Percentiles rank a stretch among this genome's conserved stretches.
Conservation (phyloP, 768 basidiomycete genomes). For the Strobilomyces echinocephalus region DNA sequence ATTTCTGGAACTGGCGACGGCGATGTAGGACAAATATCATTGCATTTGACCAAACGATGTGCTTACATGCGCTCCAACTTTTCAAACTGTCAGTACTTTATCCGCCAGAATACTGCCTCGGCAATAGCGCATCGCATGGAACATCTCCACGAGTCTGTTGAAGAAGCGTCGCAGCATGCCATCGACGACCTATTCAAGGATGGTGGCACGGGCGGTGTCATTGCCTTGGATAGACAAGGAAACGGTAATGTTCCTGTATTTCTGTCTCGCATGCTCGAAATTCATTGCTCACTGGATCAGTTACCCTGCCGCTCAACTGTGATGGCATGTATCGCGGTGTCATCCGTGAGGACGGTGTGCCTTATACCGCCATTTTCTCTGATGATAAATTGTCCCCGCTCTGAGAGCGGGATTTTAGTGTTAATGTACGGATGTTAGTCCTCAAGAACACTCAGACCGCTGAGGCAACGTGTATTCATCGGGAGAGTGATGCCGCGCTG, state of each 20-base stretch:
- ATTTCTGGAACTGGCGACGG: conserved; percentile 85
- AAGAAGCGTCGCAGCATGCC: conserved; percentile 48
- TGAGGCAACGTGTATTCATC: too few relatives aligned
- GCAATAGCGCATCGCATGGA: conserved; percentile 66
- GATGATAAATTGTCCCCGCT: conserved; percentile 49
- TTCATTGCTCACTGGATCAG: conserved; percentile 31
- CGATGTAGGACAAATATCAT: conserved; percentile 48
- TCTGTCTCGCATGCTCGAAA: background rate
- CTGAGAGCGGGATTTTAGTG: background rate
- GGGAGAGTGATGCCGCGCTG: too few relatives aligned
- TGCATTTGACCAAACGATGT: background rate
- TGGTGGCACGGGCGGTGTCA: conserved; percentile 70
- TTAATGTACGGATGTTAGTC: background rate
- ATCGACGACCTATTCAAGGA: conserved; percentile 54
- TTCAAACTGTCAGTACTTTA: conserved; percentile 56
- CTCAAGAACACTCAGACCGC: background rate
- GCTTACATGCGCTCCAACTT: background rate
- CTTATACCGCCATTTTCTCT: conserved; percentile 71
- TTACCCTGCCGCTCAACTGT: conserved; percentile 71
- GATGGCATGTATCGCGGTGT: conserved; percentile 81
- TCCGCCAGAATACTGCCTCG: conserved; percentile 61
- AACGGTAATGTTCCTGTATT: conserved; percentile 44
- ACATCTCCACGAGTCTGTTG: conserved; percentile 52
- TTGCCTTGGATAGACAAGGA: conserved; percentile 66
- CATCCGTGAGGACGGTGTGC: conserved; percentile 60